These are phyloP conservation scores for Avena atlantica DNA, from an alignment of 176 grass and related monocot genomes.

Conservation along the genomic window DNA sequence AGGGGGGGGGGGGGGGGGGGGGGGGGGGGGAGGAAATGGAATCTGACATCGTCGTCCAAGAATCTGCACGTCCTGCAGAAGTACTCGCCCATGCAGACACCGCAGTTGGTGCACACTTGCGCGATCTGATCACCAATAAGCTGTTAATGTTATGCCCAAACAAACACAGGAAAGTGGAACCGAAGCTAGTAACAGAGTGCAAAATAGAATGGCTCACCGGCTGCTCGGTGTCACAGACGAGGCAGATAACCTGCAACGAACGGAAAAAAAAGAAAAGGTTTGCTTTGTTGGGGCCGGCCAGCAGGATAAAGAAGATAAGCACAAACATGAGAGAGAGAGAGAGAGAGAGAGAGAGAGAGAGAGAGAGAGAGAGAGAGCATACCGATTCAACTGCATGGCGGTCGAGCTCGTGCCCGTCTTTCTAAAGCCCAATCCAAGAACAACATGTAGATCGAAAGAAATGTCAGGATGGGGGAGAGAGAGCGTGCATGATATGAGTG, in stretches of 20 bases:
- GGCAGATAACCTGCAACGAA: conserved; percentile 67
- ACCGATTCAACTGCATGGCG: conserved; percentile 72
- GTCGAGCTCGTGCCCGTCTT: conserved; percentile 79
- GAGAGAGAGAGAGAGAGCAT: background rate
- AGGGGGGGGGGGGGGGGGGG: too few relatives aligned
- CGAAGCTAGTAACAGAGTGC: background rate
- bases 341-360: too few relatives aligned
- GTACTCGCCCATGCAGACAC: conserved; percentile 86
- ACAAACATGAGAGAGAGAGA: background rate
- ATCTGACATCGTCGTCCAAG: conserved; percentile 79
- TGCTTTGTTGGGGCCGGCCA: background rate
- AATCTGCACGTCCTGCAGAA: conserved; percentile 83
- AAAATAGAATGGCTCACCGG: conserved; percentile 45
- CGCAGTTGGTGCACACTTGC: conserved; percentile 80
- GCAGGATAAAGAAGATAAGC: background rate
- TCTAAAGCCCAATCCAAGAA: conserved; percentile 49
- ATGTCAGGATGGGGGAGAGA: conserved; percentile 3
- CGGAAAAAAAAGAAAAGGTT: too few relatives aligned
- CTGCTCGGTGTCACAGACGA: conserved; percentile 85
- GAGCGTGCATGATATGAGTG: background rate
- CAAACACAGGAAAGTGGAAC: too few relatives aligned
- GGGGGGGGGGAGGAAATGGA: too few relatives aligned
- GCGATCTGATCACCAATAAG: conserved; percentile 40
- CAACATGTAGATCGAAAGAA: background rate
- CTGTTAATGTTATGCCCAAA: too few relatives aligned